Conservation (phyloP, 164 flowering plant species). For the Vitis amurensis region DNA sequence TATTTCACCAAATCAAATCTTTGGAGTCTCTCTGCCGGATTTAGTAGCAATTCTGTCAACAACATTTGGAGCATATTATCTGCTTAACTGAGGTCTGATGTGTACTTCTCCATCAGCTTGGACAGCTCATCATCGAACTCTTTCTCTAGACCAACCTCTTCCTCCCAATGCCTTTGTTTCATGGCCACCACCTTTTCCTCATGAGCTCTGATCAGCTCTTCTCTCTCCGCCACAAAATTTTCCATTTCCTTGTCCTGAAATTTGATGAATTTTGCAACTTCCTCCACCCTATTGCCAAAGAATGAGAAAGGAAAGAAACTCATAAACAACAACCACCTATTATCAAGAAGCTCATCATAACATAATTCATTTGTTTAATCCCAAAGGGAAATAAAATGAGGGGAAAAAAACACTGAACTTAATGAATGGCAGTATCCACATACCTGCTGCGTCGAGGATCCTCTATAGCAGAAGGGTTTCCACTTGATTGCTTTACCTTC, state of each 20-base stretch:
- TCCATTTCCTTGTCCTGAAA: slow-evolving; percentile 55
- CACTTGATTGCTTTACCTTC: slow-evolving; percentile 40
- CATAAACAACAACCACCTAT: not conserved
- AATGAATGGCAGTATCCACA: not conserved
- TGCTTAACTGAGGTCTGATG: slow-evolving; percentile 22
- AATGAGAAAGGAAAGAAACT: not conserved
- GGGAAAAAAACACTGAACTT: no score
- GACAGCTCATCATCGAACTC: slow-evolving; percentile 43
- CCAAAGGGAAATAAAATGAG: no score
- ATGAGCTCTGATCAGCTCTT: slow-evolving; percentile 36
- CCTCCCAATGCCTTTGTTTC: slow-evolving; percentile 50
- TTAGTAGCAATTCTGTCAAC: no score
- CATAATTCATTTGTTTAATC: no score
- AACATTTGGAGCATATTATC: not conserved
- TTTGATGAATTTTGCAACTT: slow-evolving; percentile 38
- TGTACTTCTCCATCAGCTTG: slow-evolving; percentile 50
- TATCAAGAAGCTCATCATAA: no score
- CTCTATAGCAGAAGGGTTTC: slow-evolving; percentile 32
- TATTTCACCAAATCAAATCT: no score
- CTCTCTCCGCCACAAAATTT: slow-evolving; percentile 57
- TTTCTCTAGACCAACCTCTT: slow-evolving; percentile 52
- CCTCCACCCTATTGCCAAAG: slow-evolving; percentile 35
- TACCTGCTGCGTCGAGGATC: slow-evolving; percentile 50
- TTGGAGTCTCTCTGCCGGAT: no score
- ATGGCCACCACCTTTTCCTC: slow-evolving; percentile 46